Conservation (phyloP, 1,284 basidiomycete species). For the Neonothopanus nambi region DNA sequence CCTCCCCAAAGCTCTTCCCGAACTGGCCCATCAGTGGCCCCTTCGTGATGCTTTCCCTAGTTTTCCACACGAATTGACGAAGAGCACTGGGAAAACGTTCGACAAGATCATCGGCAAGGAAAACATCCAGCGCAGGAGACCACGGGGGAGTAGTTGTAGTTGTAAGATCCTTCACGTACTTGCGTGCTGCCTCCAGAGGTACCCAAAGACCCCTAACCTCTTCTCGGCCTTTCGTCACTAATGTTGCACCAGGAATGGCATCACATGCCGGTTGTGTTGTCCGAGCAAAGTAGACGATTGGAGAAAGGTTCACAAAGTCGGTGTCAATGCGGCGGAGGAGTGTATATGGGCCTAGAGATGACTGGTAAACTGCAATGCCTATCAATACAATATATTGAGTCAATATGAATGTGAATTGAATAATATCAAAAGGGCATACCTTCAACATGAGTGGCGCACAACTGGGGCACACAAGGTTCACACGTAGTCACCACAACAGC, state of each 20-base stretch:
- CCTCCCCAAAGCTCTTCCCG: slow-evolving; percentile 10
- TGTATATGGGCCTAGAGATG: slow-evolving; percentile 49
- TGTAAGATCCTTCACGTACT: slow-evolving; percentile 41
- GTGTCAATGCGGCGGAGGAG: slow-evolving; percentile 71
- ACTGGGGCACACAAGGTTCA: slow-evolving; percentile 56
- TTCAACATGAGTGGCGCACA: slow-evolving; percentile 66
- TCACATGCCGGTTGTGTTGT: slow-evolving; percentile 35
- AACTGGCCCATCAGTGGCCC: slow-evolving; percentile 6
- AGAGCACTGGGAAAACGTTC: slow-evolving; percentile 14
- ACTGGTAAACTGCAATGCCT: slow-evolving; percentile 74
- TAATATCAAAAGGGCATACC: slow-evolving; percentile 40
- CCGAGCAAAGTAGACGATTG: slow-evolving; percentile 49
- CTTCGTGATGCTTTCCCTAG: neutral
- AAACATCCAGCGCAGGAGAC: slow-evolving; percentile 2
- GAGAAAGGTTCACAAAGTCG: slow-evolving; percentile 69
- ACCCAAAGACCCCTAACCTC: slow-evolving; percentile 64
- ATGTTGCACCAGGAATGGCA: slow-evolving; percentile 42
- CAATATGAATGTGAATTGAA: slow-evolving; percentile 6
- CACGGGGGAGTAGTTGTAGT: neutral
- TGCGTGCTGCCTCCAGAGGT: slow-evolving; percentile 56
- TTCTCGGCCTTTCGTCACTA: slow-evolving; percentile 48
- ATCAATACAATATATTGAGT: slow-evolving; percentile 13
- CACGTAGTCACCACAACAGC: slow-evolving; percentile 49
- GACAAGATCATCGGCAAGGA: slow-evolving; percentile 11
- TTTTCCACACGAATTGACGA: slow-evolving; percentile 6